These are phyloP conservation scores for Salmacisia buchloeana DNA, from an alignment of 1,284 basidiomycete species.

Conservation along the genomic window DNA sequence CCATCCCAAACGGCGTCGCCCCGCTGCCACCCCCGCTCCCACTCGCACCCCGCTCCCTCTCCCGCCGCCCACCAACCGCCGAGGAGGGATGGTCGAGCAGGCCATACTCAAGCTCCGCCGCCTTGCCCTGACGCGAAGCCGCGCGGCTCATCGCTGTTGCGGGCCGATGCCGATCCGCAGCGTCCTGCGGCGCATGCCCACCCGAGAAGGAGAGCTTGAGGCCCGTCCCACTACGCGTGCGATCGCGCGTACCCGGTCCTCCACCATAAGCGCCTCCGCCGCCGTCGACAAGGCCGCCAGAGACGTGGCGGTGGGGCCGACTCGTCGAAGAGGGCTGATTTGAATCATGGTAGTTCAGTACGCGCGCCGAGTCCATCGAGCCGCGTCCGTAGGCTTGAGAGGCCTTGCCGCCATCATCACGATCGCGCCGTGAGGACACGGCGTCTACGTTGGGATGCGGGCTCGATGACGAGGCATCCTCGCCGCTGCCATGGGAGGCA, in stretches of 20 bases:
- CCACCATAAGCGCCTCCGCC: no score
- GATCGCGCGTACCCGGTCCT: no score
- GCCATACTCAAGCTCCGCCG: constrained; percentile 4
- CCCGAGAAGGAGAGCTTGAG: not conserved
- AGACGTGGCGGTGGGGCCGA: no score
- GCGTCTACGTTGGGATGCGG: no score
- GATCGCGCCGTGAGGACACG: no score
- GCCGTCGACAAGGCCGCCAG: no score
- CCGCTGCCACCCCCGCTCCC: not conserved
- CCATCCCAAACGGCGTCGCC: not conserved
- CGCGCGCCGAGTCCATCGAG: not conserved
- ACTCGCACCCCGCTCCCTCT: not conserved
- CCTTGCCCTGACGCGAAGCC: not conserved
- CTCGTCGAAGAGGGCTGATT: not conserved
- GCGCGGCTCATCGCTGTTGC: not conserved
- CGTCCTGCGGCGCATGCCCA: not conserved
- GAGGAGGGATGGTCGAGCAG: not conserved
- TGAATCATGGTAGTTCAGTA: not conserved
- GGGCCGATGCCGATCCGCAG: not conserved
- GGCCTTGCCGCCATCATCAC: no score
- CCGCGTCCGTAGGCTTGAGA: not conserved
- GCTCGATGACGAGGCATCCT: no score
- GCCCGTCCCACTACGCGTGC: not conserved
- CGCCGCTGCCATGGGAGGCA: no score
- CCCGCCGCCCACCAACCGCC: not conserved